phyloP scores from a whole-genome alignment of 129 eudicot species.

The Glebionis coronaria region DNA sequence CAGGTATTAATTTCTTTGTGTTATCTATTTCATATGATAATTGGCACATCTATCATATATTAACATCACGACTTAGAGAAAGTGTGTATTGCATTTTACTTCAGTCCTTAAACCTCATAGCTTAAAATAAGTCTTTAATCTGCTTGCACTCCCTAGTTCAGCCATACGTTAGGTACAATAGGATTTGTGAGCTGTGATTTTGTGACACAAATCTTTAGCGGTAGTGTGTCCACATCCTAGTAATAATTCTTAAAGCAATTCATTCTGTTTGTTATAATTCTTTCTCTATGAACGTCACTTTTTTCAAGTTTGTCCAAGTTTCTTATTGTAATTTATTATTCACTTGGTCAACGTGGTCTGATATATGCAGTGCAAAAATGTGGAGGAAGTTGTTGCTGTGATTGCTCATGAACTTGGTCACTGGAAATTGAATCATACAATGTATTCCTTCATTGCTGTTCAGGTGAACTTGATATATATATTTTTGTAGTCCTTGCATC shows the following conservation, averaged over 20 bases:
- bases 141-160: too few relatives aligned
- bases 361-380: slow-evolving; percentile 78
- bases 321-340: slow-evolving; percentile 6
- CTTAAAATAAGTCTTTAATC: too few relatives aligned
- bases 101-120: too few relatives aligned
- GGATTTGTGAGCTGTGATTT: too few relatives aligned
- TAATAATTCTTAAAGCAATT: background rate
- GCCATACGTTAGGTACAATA: too few relatives aligned
- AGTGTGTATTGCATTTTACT: background rate
- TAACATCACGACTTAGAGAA: background rate
- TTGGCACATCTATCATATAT: background rate
- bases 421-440: slow-evolving; percentile 95
- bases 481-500: slow-evolving; percentile 1
- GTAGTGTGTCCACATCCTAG: too few relatives aligned
- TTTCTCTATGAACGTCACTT: background rate
- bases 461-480: slow-evolving; percentile 54
- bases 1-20: slow-evolving; percentile 52
- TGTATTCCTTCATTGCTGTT: slow-evolving; percentile 88
- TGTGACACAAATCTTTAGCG: too few relatives aligned
- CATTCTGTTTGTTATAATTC: background rate
- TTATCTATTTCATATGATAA: background rate
- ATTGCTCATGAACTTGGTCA: slow-evolving; percentile 99
- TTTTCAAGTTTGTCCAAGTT: slow-evolving; percentile 7
- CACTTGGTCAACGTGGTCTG: slow-evolving; percentile 1
- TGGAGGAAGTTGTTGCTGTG: slow-evolving; percentile 97